phyloP scores from a whole-genome alignment of 805 yeast genomes.

The Tetrapisispora pingtungensis region DNA sequence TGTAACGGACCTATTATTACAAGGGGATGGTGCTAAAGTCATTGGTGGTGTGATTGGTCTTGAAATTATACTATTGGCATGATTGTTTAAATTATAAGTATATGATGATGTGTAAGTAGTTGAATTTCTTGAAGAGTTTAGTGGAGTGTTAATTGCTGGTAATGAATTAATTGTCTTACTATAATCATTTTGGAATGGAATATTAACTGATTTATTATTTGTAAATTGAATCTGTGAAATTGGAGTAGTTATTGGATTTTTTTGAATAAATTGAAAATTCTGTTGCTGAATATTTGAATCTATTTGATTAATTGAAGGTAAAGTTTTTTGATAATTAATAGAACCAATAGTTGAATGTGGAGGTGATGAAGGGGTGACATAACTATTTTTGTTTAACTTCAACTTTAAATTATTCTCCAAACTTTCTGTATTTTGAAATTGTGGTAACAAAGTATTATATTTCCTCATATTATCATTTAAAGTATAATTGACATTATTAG shows the following conservation, averaged over 20 bases:
- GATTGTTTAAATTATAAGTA: background rate
- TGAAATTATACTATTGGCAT: background rate
- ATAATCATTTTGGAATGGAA: background rate
- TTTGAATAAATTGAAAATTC: too few relatives aligned
- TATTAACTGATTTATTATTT: background rate
- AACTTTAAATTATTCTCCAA: constrained; percentile 15
- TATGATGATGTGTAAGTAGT: background rate
- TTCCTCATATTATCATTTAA: background rate
- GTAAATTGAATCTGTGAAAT: background rate
- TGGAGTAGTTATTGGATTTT: too few relatives aligned
- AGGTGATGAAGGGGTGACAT: background rate
- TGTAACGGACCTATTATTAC: background rate
- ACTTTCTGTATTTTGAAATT: constrained; percentile 8
- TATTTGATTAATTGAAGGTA: background rate
- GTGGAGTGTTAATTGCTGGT: background rate
- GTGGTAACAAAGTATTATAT: constrained; percentile 11
- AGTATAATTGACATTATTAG: background rate
- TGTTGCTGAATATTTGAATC: background rate
- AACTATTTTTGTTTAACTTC: constrained; percentile 8
- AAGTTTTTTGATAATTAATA: constrained; percentile 1
- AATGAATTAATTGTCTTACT: background rate
- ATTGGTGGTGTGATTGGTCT: constrained; percentile 3
- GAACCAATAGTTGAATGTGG: background rate
- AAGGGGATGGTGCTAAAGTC: background rate
- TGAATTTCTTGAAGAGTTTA: background rate